Percentiles rank a stretch among this genome's conserved stretches.
Evolutionary conservation across 768 basidiomycete species (phyloP).

Genomic region (Tricholoma bakamatsutake): DNA sequence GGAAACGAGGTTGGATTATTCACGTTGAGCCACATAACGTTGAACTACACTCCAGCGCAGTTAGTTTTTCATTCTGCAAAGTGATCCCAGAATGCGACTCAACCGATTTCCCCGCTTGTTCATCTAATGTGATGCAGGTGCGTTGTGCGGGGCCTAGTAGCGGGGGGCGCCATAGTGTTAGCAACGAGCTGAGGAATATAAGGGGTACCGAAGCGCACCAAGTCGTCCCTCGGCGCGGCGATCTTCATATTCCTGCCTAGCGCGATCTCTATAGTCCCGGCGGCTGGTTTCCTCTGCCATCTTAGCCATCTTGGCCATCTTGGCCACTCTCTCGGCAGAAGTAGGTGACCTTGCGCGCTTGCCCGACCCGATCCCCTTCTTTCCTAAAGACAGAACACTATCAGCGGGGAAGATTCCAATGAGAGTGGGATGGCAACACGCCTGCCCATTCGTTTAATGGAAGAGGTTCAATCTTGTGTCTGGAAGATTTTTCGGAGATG

Average conservation of each 20-base stretch:
- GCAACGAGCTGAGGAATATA: neutral
- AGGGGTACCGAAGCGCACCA: slow-evolving; percentile 22
- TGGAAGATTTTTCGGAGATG: neutral
- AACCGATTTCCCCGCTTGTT: slow-evolving; percentile 62
- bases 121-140: slow-evolving; percentile 73
- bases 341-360: slow-evolving; percentile 67
- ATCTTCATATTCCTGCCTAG: slow-evolving; percentile 70
- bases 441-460: slow-evolving; percentile 81
- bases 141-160: slow-evolving; percentile 53
- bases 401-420: slow-evolving; percentile 2
- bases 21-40: slow-evolving; percentile 75
- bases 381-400: slow-evolving; percentile 42
- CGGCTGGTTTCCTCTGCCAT: slow-evolving; percentile 57
- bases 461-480: slow-evolving; percentile 60
- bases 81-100: neutral
- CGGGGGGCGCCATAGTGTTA: neutral
- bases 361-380: slow-evolving; percentile 66
- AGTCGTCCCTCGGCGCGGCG: slow-evolving; percentile 68
- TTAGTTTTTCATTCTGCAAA: slow-evolving; percentile 3
- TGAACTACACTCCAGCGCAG: slow-evolving; percentile 49
- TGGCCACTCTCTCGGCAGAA: slow-evolving; percentile 57
- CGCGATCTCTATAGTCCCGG: slow-evolving; percentile 62
- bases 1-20: slow-evolving; percentile 62
- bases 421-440: slow-evolving; percentile 25
- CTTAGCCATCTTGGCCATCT: slow-evolving; percentile 77